Evolutionary conservation across 495 filamentous ascomycete genomes (phyloP).

Genomic region (Talaromyces liani): DNA sequence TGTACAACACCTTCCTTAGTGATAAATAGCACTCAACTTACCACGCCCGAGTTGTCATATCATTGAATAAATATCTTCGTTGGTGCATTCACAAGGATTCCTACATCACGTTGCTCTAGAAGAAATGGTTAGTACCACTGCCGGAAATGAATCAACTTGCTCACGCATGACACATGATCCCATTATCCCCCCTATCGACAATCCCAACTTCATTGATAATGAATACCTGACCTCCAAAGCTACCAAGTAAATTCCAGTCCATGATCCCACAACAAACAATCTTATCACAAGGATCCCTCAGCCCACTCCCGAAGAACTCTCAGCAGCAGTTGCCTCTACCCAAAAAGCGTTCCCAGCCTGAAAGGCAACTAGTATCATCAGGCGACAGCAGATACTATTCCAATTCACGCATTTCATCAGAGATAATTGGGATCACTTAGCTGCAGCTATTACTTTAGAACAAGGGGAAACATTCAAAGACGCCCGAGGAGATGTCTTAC

Average conservation of each 20-base stretch:
- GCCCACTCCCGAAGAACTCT: too few species aligned
- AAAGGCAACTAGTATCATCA: too few species aligned
- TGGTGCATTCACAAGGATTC: background rate
- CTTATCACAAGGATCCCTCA: too few species aligned
- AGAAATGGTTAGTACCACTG: background rate
- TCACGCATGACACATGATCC: background rate
- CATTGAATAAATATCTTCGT: background rate
- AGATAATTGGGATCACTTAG: too few species aligned
- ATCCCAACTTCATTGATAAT: conserved; percentile 7
- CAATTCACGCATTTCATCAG: too few species aligned
- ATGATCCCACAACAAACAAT: conserved; percentile 74
- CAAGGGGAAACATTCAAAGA: too few species aligned
- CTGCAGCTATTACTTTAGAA: too few species aligned
- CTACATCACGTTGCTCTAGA: background rate
- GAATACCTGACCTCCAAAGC: conserved; percentile 70
- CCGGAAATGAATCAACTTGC: background rate
- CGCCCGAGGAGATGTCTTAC: too few species aligned
- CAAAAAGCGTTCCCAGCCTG: too few species aligned
- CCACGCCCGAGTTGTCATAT: background rate
- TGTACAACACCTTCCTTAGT: background rate
- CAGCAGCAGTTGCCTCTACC: too few species aligned
- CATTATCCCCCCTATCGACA: background rate
- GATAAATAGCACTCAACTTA: background rate
- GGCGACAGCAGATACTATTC: too few species aligned
- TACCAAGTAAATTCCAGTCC: conserved; percentile 80